Evolutionary conservation across 108 stramenopile genomes (phyloP), one percentile per base, ranked within the genome.

Genomic region (Pseudonitzschia multistriata): DNA sequence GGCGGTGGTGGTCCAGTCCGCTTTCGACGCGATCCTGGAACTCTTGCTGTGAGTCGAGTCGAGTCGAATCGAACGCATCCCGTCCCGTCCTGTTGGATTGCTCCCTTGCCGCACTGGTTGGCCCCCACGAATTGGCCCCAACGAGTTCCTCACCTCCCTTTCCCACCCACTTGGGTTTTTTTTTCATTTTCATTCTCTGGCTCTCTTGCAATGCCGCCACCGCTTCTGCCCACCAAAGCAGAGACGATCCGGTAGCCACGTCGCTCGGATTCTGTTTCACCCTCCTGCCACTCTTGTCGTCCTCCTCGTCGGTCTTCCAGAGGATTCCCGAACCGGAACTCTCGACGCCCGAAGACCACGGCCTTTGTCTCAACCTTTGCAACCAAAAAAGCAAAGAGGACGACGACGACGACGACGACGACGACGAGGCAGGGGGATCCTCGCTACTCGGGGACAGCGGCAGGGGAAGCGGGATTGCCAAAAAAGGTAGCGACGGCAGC

Each of bases 211-310:
- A n/a, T n/a, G n/a, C n/a, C n/a, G n/a, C n/a, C n/a, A 45, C 42
- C 42, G 42, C 13, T 17, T 17, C 3, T 17, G 17, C 13, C 8
- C 42, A 45, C 13, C 8, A 45, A 13, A 45, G 13, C 37, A 74
- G 73, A 3, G 73, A 57, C 4, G 19, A 60, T 40, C 56, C 73
- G 0, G 55, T 74, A n/a, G 21, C 56, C 5, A 66, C 54, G 40
- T 53, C 73, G 31, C 30, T 74, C 28, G 73, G 73, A 11, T 74
- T 48, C 57, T 74, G 73, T 39, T 22, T 74, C 45, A 65, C 73
- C 3, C 57, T 65, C 3, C 14, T 74, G 0, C 49, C 40, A 0
- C 15, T 74, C 24, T 15, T 74, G 2, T 53, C 65, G 8, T 36
- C 8, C 7, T 10, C 33, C 17, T 8, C 11, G 15, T 45, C 42